A percentile compares a stretch with the other conserved stretches of the same genome.
phyloP scores from a whole-genome alignment of 2,329 filamentous ascomycete species.

The Podosphaera fusca region DNA sequence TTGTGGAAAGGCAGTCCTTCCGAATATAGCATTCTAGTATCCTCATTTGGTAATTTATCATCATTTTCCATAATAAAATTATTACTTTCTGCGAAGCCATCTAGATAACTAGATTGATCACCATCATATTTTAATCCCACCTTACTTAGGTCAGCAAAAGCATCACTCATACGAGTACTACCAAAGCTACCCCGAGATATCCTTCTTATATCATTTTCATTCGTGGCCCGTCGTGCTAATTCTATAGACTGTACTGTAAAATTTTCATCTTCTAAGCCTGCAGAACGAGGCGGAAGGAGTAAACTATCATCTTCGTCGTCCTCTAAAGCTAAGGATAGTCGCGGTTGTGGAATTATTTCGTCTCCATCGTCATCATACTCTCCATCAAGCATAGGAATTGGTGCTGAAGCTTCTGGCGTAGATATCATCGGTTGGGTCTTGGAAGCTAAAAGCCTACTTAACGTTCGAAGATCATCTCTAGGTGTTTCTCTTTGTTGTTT shows the following conservation, averaged over 20 bases:
- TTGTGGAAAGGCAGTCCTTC: slow-evolving; percentile 3
- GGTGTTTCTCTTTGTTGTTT: slow-evolving; percentile 31
- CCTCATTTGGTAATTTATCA: slow-evolving; percentile 7
- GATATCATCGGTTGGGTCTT: slow-evolving; percentile 12
- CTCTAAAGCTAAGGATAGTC: slow-evolving; percentile 29
- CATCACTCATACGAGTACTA: slow-evolving; percentile 30
- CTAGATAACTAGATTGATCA: slow-evolving; percentile 13
- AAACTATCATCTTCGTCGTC: slow-evolving; percentile 24
- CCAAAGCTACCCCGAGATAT: slow-evolving; percentile 26
- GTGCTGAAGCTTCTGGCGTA: slow-evolving; percentile 10
- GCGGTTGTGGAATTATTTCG: slow-evolving; percentile 29
- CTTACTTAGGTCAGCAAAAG: slow-evolving; percentile 17
- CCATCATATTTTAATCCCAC: slow-evolving; percentile 7
- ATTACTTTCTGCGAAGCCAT: slow-evolving; percentile 8
- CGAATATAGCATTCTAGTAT: slow-evolving; percentile 8
- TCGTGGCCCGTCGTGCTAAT: slow-evolving; percentile 28
- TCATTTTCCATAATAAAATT: slow-evolving; percentile 5
- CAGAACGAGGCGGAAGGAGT: slow-evolving; percentile 29
- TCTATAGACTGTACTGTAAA: slow-evolving; percentile 36
- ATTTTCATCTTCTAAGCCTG: slow-evolving; percentile 28
- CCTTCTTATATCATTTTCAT: slow-evolving; percentile 22
- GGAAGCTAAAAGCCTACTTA: slow-evolving; percentile 31
- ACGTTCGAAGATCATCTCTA: slow-evolving; percentile 27
- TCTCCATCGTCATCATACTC: slow-evolving; percentile 20
- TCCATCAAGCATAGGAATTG: slow-evolving; percentile 6